Base-by-base conservation (phyloP, 2,329 filamentous ascomycete genomes). In the Simplicillium aogashimaense region DNA sequence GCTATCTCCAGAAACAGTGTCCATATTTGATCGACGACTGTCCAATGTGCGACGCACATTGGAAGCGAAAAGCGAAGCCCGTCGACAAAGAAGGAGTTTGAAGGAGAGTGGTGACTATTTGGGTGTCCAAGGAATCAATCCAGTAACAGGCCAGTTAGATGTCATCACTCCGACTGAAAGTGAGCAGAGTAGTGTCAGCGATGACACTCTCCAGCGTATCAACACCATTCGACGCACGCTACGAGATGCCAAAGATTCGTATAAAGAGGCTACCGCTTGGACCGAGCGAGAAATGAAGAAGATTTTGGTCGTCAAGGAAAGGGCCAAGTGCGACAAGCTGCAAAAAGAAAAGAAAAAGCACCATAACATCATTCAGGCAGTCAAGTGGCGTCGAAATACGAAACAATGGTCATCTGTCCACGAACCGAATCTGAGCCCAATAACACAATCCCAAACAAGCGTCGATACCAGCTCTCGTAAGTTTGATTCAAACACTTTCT, bases 81-180 rank as follows among this genome's bases (percentile, higher is more conserved):
- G 59, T 3, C 47, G 49, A 7, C 57, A 63, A 29, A 64, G 73
- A 6, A 62, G 63, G 35, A 64, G 53, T 32, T 59, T 77, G 40
- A 72, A 69, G 44, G 64, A 69, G 40, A 75, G 70, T 40, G 72
- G 73, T 4, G 75, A 80, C 51, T 79, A 68, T 49, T 63, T 79
- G 0, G 74, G 74, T 2, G 70, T 78, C 2, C 72, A 76, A 43
- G 75, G 75, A 3, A 61, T 72, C 39, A 78, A 79, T 48, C 75
- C 75, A 0, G 57, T 64, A 33, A 78, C 76, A 1, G 72, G 76
- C 5, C 59, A 68, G 45, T 65, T 69, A 37, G 68, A 76, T 42
- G 54, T 70, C 12, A 56, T 74, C 30, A 73, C 69, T 4, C 67
- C 69, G 7, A 69, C 69, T 3, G 60, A 63, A 12, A 72, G 67